Evolutionary conservation across 768 basidiomycete species (phyloP).

Genomic region (Termitomyces eurrhizus): DNA sequence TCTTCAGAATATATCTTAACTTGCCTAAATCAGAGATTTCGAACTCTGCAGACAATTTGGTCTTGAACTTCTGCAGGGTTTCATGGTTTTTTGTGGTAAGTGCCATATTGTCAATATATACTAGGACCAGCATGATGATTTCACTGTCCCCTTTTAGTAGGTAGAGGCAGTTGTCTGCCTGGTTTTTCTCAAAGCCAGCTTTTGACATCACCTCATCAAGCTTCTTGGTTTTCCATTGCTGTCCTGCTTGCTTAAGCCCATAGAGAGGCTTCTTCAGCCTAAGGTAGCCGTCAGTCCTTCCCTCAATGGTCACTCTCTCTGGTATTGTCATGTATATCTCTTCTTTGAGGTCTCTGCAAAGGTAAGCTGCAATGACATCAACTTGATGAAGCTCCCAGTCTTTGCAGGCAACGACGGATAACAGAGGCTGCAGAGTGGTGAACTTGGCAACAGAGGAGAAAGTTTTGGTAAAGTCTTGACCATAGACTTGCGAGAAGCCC

Average conservation of each 20-base stretch:
- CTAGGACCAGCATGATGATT: too few species aligned
- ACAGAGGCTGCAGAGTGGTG: not conserved
- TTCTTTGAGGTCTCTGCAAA: not conserved
- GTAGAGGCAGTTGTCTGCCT: too few species aligned
- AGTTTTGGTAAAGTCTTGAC: not conserved
- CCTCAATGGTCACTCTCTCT: not conserved
- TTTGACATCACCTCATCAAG: not conserved
- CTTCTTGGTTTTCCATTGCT: conserved; percentile 1
- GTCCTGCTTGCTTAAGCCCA: not conserved
- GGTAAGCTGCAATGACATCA: not conserved
- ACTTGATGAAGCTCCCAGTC: not conserved
- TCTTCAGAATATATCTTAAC: too few species aligned
- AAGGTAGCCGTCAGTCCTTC: not conserved
- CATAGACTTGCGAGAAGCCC: not conserved
- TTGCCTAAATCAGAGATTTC: conserved; percentile 2
- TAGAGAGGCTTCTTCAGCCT: not conserved
- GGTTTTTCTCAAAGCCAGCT: not conserved
- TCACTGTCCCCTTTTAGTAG: too few species aligned
- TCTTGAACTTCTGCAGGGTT: conserved; percentile 3
- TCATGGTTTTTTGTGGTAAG: not conserved
- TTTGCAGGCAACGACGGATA: not conserved
- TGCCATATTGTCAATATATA: too few species aligned
- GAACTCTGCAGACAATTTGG: not conserved
- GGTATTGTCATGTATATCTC: not conserved
- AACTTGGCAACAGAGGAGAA: not conserved